Percentiles rank a stretch among this genome's conserved stretches.
Conservation (phyloP, 495 filamentous ascomycete species). For the Talaromyces trachyspermus region DNA sequence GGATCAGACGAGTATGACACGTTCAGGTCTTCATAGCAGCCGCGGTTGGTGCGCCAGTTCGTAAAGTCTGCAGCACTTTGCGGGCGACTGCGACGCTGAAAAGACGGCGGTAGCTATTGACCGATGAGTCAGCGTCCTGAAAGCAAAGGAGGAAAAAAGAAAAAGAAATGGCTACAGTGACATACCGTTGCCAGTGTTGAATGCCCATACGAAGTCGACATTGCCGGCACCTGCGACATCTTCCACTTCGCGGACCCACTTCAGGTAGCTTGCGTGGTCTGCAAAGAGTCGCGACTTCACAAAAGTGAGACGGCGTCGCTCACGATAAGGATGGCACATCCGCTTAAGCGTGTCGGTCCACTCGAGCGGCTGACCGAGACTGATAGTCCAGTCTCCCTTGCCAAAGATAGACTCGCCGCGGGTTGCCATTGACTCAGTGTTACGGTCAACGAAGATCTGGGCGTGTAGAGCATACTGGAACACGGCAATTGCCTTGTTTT, state of each 20-base stretch:
- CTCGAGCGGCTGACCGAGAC: conserved; percentile 19
- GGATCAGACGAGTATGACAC: conserved; percentile 30
- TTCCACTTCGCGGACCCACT: conserved; percentile 26
- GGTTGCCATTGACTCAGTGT: conserved; percentile 18
- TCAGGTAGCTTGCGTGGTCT: conserved; percentile 18
- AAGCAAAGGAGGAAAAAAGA: not conserved
- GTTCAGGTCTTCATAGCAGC: conserved; percentile 21
- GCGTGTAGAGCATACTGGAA: conserved; percentile 26
- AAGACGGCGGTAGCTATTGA: conserved; percentile 27
- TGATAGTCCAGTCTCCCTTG: conserved; percentile 15
- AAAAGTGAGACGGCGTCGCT: conserved; percentile 31
- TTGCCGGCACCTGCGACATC: conserved; percentile 21
- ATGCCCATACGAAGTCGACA: conserved; percentile 27
- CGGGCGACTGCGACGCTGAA: conserved; percentile 26
- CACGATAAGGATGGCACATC: conserved; percentile 28
- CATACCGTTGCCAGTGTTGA: conserved; percentile 32
- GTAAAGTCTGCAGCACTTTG: conserved; percentile 22
- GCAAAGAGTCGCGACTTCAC: conserved; percentile 26
- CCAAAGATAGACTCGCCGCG: conserved; percentile 22
- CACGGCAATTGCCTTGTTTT: conserved; percentile 15
- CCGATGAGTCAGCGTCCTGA: not conserved
- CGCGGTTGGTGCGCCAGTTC: conserved; percentile 17
- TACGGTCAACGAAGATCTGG: conserved; percentile 21
- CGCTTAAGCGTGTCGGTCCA: conserved; percentile 25
- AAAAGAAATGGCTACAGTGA: not conserved